These are phyloP conservation scores for Chlamydomonas applanata DNA, from an alignment of 139 green algal genomes.

Conservation along the genomic window DNA sequence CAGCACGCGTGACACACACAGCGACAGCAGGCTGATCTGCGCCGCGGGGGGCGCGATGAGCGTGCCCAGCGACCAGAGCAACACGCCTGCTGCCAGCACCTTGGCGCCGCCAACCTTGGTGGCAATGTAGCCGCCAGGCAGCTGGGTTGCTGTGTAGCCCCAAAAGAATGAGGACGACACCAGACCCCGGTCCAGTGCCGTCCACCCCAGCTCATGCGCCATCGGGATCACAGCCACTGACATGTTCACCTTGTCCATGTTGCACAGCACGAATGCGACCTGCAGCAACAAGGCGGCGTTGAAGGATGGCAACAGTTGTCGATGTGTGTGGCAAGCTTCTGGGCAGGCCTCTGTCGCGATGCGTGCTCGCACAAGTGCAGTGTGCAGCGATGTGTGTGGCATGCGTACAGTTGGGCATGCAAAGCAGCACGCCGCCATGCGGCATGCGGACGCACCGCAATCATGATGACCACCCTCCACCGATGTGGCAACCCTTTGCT, in stretches of 20 bases:
- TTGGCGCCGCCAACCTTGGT: constrained; percentile 78
- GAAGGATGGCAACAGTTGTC: background rate
- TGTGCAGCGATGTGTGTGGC: background rate
- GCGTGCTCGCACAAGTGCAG: background rate
- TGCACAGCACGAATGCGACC: constrained; percentile 75
- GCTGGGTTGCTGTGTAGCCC: constrained; percentile 91
- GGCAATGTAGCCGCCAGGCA: constrained; percentile 90
- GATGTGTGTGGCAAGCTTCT: background rate
- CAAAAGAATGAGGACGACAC: constrained; percentile 97
- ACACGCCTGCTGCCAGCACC: constrained; percentile 85
- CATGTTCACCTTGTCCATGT: constrained; percentile 99
- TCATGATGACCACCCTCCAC: constrained; percentile 37
- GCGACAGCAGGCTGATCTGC: constrained; percentile 65
- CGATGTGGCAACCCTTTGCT: constrained; percentile 19
- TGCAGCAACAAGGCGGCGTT: constrained; percentile 31
- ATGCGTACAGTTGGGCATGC: background rate
- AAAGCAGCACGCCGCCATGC: background rate
- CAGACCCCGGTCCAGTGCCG: constrained; percentile 78
- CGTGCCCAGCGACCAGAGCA: constrained; percentile 91
- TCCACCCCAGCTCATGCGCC: constrained; percentile 92
- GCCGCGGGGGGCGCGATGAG: constrained; percentile 80
- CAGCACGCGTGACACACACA: constrained; percentile 84
- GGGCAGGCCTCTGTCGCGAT: background rate
- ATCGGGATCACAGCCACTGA: constrained; percentile 98
- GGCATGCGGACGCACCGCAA: constrained; percentile 12